Evolutionary conservation across 2,329 filamentous ascomycete genomes (phyloP).

Genomic region (Trichophyton schoenleinii): DNA sequence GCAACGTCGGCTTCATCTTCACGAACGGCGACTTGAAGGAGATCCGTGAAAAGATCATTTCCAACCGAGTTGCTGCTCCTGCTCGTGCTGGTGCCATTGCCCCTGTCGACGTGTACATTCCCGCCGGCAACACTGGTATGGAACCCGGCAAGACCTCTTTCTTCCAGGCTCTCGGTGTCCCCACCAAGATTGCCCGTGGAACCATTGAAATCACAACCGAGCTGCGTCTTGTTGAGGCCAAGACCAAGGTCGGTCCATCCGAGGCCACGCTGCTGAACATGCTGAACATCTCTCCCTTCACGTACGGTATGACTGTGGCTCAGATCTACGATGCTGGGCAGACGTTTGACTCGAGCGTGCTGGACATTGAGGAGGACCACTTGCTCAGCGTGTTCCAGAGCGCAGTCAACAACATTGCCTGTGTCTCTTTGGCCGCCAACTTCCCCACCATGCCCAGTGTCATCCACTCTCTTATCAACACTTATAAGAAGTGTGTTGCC

Average conservation of each 20-base stretch:
- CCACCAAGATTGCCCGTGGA: constrained; percentile 99
- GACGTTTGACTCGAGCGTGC: constrained; percentile 69
- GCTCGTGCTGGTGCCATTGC: constrained; percentile 96
- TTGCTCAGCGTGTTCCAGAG: constrained; percentile 70
- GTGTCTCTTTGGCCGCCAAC: constrained; percentile 81
- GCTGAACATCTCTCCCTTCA: constrained; percentile 99
- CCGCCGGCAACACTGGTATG: constrained; percentile 99
- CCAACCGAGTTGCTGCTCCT: constrained; percentile 94
- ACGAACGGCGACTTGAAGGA: constrained; percentile 92
- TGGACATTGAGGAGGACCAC: constrained; percentile 92
- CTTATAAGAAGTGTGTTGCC: constrained; percentile 79
- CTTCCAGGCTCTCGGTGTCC: constrained; percentile 99
- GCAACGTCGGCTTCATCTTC: constrained; percentile 99
- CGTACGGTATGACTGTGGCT: constrained; percentile 90
- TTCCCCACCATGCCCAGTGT: constrained; percentile 94
- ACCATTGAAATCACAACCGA: constrained; percentile 99
- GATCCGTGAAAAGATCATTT: constrained; percentile 82
- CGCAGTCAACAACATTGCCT: constrained; percentile 76
- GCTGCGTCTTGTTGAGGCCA: constrained; percentile 91
- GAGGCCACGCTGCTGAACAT: constrained; percentile 99
- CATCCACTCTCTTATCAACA: constrained; percentile 92
- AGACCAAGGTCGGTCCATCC: constrained; percentile 90
- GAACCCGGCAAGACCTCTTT: constrained; percentile 99
- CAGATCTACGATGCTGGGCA: constrained; percentile 99
- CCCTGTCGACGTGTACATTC: constrained; percentile 83